Percentiles rank a stretch among this genome's conserved stretches.
Evolutionary conservation across 331 rosid species (phyloP).

Genomic region (Saraca asoca): DNA sequence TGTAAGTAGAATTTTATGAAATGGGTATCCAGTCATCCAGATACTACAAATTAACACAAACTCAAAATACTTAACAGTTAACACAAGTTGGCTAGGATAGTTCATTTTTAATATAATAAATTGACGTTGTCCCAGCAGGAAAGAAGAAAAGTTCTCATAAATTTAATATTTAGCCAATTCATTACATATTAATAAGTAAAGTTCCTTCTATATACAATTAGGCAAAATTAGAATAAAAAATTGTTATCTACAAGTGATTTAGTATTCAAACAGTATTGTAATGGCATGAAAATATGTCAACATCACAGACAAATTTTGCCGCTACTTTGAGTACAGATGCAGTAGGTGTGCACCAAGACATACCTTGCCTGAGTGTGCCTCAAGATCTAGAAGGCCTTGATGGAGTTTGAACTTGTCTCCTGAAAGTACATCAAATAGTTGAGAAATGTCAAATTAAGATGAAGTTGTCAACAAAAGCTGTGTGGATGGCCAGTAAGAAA

Average conservation of each 20-base stretch:
- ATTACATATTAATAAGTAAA: background rate
- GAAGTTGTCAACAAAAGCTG: too few relatives aligned
- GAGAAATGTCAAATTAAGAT: too few relatives aligned
- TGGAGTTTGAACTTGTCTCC: constrained; percentile 94
- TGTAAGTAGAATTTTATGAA: background rate
- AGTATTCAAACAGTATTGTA: background rate
- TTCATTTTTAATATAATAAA: too few relatives aligned
- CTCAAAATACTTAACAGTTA: too few relatives aligned
- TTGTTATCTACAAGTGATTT: background rate
- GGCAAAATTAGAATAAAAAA: background rate
- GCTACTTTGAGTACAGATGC: background rate
- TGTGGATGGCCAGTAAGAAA: too few relatives aligned
- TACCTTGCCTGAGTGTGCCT: constrained; percentile 64
- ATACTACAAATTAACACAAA: background rate
- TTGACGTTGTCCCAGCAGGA: background rate
- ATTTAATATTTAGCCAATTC: background rate
- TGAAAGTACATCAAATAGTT: constrained; percentile 25
- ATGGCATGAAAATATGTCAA: background rate
- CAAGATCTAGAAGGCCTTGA: constrained; percentile 91
- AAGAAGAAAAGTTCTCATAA: background rate
- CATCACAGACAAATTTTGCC: background rate
- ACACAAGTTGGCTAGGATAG: too few relatives aligned
- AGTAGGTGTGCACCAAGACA: constrained; percentile 12
- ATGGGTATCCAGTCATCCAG: background rate
- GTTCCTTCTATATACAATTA: background rate